Evolutionary conservation across 169 alveolate species (phyloP).

Genomic region (Plasmodium vivax): DNA sequence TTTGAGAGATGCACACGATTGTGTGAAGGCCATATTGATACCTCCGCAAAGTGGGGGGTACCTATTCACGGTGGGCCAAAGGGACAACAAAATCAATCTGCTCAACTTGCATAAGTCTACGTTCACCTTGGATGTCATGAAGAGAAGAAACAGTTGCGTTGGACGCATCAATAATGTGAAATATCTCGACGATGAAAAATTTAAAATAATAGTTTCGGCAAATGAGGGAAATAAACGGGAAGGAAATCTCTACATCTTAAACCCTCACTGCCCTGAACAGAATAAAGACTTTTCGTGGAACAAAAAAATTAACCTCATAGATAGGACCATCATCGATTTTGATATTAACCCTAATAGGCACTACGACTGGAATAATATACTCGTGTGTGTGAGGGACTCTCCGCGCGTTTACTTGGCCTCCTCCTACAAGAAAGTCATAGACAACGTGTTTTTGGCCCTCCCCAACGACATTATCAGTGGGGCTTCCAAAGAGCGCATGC

Average conservation of each 20-base stretch:
- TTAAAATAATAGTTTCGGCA: conserved; percentile 60
- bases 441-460: conserved; percentile 26
- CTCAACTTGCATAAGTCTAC: conserved; percentile 20
- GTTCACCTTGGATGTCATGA: conserved; percentile 49
- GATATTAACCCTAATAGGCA: conserved; percentile 67
- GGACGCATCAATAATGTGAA: conserved; percentile 49
- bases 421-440: conserved; percentile 35
- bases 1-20: conserved; percentile 31
- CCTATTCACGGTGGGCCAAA: conserved; percentile 60
- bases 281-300: conserved; percentile 55
- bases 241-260: conserved; percentile 47
- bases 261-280: conserved; percentile 73
- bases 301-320: conserved; percentile 27
- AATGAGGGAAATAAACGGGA: conserved; percentile 20
- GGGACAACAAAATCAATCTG: conserved; percentile 54
- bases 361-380: conserved; percentile 71
- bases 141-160: conserved; percentile 61
- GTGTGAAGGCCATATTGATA: conserved; percentile 56
- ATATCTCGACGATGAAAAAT: conserved; percentile 49
- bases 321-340: conserved; percentile 53
- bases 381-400: conserved; percentile 37
- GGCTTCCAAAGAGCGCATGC: not conserved
- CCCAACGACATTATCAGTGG: not conserved
- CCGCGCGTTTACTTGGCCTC: conserved; percentile 50
- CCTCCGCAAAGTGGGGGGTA: conserved; percentile 37